Base-by-base conservation (phyloP, 768 basidiomycete species). In the Agrocybe pediades region DNA sequence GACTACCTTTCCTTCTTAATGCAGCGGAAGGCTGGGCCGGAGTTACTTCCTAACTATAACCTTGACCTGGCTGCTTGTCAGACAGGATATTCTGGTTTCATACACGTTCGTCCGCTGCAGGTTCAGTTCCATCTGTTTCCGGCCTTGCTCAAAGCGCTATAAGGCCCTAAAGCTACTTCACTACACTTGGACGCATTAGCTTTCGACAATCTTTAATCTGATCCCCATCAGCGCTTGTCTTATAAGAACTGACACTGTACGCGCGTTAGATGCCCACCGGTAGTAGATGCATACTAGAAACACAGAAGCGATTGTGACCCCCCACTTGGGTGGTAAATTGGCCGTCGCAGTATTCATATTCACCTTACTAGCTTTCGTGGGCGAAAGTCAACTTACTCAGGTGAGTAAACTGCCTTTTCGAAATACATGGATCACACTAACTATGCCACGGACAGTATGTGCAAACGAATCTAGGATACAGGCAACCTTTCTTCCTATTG, bases 401-500 rank as follows among this genome's bases (percentile, higher is more conserved):
- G 91, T 91, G 60, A 25, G 74, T 60, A 13, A 33, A 4, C n/a
- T 9, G 43, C 20, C 21, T 42, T 25, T 23, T 23, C 43, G n/a
- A 16, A 19, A 44, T n/a, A 25, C 19, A n/a, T 23, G 21, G 11
- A 21, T 24, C 42, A 15, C 26, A 33, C 49, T 47, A 33, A 51
- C 41, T 51, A 40, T n/a, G n/a, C n/a, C n/a, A 54, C 46, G 54
- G 29, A 59, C 46, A 94, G 91, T 87, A 93, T 71, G 84, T 96
- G 13, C 90, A 94, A 68, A 84, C 84, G 1, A 80, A 78, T 1
- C 72, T 92, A 25, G 83, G 76, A 27, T 99, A 90, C 72, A 79
- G 85, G 48, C 91, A 97, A 54, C 92, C 96, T 0, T 96, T 86
- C 77, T 88, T 98, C 63, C 75, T 92, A 56, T 92, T 95, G 92